phyloP scores from a whole-genome alignment of 2,329 filamentous ascomycete genomes.

The Aspergillus oerlinghausenensis region DNA sequence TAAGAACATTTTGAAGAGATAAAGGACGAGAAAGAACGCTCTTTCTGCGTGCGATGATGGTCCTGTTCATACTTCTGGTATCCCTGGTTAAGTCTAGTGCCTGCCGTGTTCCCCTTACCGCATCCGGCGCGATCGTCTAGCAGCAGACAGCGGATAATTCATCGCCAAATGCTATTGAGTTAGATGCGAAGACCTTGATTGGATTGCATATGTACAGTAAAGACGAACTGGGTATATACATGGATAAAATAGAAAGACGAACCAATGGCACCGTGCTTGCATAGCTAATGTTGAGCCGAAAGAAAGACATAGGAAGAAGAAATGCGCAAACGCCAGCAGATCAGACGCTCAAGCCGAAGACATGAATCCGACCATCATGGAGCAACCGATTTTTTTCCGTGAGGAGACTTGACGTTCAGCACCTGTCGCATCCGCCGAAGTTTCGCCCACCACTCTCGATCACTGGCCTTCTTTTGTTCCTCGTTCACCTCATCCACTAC shows the following conservation, averaged over 20 bases:
- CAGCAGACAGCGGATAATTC: not conserved
- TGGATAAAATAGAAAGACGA: not conserved
- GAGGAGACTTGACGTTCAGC: slow-evolving; percentile 61
- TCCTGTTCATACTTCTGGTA: slow-evolving; percentile 4
- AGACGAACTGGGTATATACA: not conserved
- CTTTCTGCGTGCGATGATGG: not conserved
- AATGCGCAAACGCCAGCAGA: not conserved
- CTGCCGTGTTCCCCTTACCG: slow-evolving; percentile 15
- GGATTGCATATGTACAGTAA: not conserved
- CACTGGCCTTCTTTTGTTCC: slow-evolving; percentile 53
- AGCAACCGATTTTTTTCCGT: slow-evolving; percentile 38
- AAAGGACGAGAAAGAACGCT: slow-evolving; percentile 1
- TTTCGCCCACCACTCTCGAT: slow-evolving; percentile 70
- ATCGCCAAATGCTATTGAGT: not conserved
- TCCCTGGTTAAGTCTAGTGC: slow-evolving; percentile 14
- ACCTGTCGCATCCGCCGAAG: slow-evolving; percentile 67
- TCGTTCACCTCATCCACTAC: slow-evolving; percentile 35
- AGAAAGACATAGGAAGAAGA: not conserved
- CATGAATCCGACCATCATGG: slow-evolving; percentile 3
- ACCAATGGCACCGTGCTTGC: not conserved
- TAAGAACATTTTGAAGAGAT: not conserved
- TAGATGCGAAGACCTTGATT: not conserved
- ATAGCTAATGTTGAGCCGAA: not conserved
- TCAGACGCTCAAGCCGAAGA: not conserved
- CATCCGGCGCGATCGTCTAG: slow-evolving; percentile 8